A percentile compares a stretch with the other conserved stretches of the same genome.
These are phyloP conservation scores for Medicago ruthenica DNA, from an alignment of 306 rosid genomes.

Conservation along the genomic window DNA sequence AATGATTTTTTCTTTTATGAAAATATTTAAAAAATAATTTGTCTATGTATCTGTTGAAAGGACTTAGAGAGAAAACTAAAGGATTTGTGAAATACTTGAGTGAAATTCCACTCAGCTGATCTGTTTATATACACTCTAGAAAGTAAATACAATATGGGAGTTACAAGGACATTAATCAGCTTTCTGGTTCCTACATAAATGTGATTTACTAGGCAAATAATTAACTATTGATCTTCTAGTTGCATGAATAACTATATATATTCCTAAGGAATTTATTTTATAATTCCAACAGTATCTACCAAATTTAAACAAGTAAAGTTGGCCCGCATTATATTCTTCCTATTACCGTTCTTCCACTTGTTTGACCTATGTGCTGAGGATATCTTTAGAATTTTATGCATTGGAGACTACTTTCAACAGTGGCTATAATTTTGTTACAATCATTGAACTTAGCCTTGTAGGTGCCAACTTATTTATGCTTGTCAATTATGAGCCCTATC, in stretches of 20 bases:
- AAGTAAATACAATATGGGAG: no score
- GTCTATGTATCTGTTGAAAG: not conserved
- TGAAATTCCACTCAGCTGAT: no score
- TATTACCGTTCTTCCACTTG: conserved; percentile 10
- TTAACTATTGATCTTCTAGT: no score
- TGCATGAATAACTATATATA: no score
- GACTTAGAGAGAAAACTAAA: no score
- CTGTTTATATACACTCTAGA: no score
- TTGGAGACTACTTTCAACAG: not conserved
- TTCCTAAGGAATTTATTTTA: no score
- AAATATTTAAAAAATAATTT: not conserved
- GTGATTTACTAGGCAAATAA: no score
- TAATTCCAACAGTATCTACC: no score
- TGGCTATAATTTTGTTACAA: not conserved
- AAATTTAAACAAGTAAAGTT: not conserved
- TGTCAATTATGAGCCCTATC: not conserved
- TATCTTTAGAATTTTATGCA: conserved; percentile 30
- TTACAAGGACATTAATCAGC: no score
- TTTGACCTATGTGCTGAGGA: conserved; percentile 15
- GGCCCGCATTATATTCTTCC: not conserved
- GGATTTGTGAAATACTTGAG: no score
- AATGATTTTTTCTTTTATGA: not conserved
- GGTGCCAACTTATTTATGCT: not conserved
- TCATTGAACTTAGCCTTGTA: conserved; percentile 11
- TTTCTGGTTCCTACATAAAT: no score